phyloP scores from a whole-genome alignment of 2,329 filamentous ascomycete genomes.

The Exophiala dermatitidis region DNA sequence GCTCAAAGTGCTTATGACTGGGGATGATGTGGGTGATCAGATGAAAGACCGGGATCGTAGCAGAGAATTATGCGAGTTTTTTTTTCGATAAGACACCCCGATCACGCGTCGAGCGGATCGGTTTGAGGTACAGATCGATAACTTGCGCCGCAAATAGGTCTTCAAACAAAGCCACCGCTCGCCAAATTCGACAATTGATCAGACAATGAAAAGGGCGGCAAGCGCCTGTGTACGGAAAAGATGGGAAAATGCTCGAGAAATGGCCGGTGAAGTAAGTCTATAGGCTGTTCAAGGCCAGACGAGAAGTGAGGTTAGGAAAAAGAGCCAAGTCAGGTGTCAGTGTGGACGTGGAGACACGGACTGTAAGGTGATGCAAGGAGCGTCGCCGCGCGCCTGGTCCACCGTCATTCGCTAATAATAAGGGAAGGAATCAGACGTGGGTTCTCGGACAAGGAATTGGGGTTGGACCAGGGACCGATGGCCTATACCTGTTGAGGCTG shows the following conservation, averaged over 20 bases:
- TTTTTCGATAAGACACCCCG: slow-evolving; percentile 5
- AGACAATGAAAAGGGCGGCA: slow-evolving; percentile 22
- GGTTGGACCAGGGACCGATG: not conserved
- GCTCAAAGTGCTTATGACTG: slow-evolving; percentile 3
- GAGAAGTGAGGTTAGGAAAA: slow-evolving; percentile 13
- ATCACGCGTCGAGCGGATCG: slow-evolving; percentile 8
- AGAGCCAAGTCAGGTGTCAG: slow-evolving; percentile 16
- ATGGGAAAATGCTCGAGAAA: slow-evolving; percentile 14
- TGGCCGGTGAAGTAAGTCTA: slow-evolving; percentile 14
- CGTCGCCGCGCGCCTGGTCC: slow-evolving; percentile 5
- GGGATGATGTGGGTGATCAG: not conserved
- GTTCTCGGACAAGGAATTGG: slow-evolving; percentile 1
- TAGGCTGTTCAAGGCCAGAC: slow-evolving; percentile 18
- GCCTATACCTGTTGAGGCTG: not conserved
- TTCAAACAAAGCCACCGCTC: slow-evolving; percentile 4
- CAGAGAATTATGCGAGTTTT: slow-evolving; percentile 3
- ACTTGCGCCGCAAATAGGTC: slow-evolving; percentile 10
- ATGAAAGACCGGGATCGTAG: not conserved
- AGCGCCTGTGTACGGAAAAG: slow-evolving; percentile 26
- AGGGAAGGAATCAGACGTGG: slow-evolving; percentile 11
- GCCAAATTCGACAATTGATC: slow-evolving; percentile 5
- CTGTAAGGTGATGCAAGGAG: slow-evolving; percentile 18
- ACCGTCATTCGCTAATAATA: slow-evolving; percentile 12
- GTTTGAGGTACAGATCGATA: slow-evolving; percentile 7
- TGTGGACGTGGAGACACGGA: slow-evolving; percentile 12